A percentile compares a stretch with the other conserved stretches of the same genome.
These are phyloP conservation scores for Hygrocybe punicea DNA, from an alignment of 768 basidiomycete species.

Conservation along the genomic window DNA sequence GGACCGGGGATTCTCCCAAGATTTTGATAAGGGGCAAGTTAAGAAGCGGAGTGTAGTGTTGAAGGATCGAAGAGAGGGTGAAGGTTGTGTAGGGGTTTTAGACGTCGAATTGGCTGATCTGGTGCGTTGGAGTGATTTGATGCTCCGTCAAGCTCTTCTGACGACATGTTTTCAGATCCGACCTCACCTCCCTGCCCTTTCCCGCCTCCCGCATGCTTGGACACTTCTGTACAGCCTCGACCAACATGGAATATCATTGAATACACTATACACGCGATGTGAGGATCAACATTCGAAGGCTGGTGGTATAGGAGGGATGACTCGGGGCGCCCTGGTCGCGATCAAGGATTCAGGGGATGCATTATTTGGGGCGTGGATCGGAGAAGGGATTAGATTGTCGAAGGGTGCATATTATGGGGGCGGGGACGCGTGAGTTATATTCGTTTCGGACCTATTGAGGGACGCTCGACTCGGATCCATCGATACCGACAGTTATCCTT, in stretches of 20 bases:
- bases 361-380: constrained; percentile 81
- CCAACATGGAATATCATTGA: constrained; percentile 90
- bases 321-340: constrained; percentile 53
- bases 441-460: background rate
- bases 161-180: constrained; percentile 51
- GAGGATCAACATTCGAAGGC: constrained; percentile 38
- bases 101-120: constrained; percentile 51
- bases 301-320: constrained; percentile 25
- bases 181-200: constrained; percentile 66
- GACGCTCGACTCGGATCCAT: too few species aligned
- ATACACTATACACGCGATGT: constrained; percentile 76
- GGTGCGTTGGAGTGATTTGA: constrained; percentile 40
- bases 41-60: constrained; percentile 1
- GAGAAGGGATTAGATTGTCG: constrained; percentile 61
- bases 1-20: constrained; percentile 63
- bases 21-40: constrained; percentile 40
- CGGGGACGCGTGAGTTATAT: constrained; percentile 72
- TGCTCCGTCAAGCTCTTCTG: background rate
- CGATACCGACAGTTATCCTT: too few species aligned
- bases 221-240: constrained; percentile 85
- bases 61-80: constrained; percentile 34
- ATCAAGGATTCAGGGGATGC: constrained; percentile 60
- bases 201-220: constrained; percentile 70
- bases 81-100: constrained; percentile 50
- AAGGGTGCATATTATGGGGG: constrained; percentile 78